Evolutionary conservation across 2,329 filamentous ascomycete species (phyloP).

Genomic region (Mycosphaerella arachidis): DNA sequence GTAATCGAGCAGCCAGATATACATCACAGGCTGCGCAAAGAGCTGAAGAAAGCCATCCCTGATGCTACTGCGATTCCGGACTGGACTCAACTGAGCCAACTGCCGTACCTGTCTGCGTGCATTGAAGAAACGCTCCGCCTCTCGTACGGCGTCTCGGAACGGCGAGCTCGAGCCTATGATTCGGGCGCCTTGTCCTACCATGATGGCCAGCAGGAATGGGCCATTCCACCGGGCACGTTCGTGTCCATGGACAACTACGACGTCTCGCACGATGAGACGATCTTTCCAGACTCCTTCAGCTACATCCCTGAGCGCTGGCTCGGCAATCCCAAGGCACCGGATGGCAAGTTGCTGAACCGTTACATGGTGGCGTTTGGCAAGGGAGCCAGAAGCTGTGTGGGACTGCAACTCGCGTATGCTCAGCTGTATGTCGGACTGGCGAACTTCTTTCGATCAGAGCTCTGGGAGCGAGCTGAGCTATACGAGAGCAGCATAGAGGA

Average conservation of each 20-base stretch:
- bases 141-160: slow-evolving; percentile 17
- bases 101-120: slow-evolving; percentile 21
- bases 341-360: slow-evolving; percentile 3
- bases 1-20: slow-evolving; percentile 36
- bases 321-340: slow-evolving; percentile 6
- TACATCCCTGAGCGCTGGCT: slow-evolving; percentile 18
- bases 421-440: slow-evolving; percentile 1
- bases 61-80: slow-evolving; percentile 5
- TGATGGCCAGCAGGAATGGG: slow-evolving; percentile 6
- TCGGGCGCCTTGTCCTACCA: slow-evolving; percentile 10
- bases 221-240: slow-evolving; percentile 12
- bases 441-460: slow-evolving; percentile 3
- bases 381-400: slow-evolving; percentile 4
- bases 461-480: not conserved
- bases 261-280: slow-evolving; percentile 12
- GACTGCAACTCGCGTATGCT: slow-evolving; percentile 6
- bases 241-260: slow-evolving; percentile 15
- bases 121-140: slow-evolving; percentile 19
- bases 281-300: slow-evolving; percentile 13
- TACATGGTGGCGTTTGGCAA: slow-evolving; percentile 5
- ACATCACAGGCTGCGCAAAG: slow-evolving; percentile 35
- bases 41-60: slow-evolving; percentile 30
- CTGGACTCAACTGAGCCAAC: slow-evolving; percentile 12
- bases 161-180: slow-evolving; percentile 9
- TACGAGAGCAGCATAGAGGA: slow-evolving; percentile 1